Conservation (phyloP, 768 basidiomycete species). For the Paxillus involutus region DNA sequence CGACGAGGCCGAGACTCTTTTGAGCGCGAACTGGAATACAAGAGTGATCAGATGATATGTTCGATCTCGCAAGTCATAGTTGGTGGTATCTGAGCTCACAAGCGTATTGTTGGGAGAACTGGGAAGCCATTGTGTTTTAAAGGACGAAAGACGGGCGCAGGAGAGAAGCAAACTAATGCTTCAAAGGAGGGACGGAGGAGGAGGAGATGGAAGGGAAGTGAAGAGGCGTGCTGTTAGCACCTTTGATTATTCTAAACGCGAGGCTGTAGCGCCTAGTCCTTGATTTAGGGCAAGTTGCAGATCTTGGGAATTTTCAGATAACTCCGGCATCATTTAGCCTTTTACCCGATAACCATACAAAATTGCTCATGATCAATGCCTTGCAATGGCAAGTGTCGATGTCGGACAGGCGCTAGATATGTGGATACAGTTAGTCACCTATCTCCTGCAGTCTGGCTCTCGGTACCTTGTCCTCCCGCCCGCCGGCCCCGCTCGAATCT, state of each 20-base stretch:
- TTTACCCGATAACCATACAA: no score
- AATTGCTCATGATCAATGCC: no score
- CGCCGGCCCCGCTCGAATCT: no score
- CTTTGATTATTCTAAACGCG: background rate
- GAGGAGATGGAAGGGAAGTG: conserved; percentile 26
- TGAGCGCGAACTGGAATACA: conserved; percentile 78
- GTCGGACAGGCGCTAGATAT: no score
- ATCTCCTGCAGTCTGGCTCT: no score
- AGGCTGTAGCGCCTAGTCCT: background rate
- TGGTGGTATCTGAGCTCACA: conserved; percentile 50
- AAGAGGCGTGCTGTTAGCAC: conserved; percentile 1
- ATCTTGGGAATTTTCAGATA: background rate
- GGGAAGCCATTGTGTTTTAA: conserved; percentile 59
- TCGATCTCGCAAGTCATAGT: conserved; percentile 5
- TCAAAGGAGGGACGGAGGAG: conserved; percentile 36
- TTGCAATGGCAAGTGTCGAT: no score
- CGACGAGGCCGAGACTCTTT: conserved; percentile 86
- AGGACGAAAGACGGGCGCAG: conserved; percentile 33
- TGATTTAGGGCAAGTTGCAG: conserved; percentile 20
- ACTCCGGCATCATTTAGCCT: background rate
- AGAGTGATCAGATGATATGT: conserved; percentile 15
- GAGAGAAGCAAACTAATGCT: conserved; percentile 83
- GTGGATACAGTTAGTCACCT: no score
- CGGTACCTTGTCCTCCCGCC: no score
- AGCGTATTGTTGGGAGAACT: conserved; percentile 80